phyloP scores from a whole-genome alignment of 164 flowering plant species.

The Chimonanthus praecox region DNA sequence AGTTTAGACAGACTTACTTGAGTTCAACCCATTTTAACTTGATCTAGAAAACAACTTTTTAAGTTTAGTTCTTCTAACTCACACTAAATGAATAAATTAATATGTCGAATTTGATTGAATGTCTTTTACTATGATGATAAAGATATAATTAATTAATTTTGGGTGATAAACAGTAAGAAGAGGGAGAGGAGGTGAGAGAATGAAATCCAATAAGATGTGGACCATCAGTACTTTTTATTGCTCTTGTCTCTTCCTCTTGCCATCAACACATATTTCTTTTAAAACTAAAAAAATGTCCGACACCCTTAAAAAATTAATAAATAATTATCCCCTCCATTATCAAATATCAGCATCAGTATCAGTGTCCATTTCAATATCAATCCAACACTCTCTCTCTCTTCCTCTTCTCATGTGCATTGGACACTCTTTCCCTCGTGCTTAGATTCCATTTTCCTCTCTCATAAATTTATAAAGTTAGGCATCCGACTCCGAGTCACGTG shows the following conservation, averaged over 20 bases:
- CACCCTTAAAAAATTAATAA: constrained; percentile 3
- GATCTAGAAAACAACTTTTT: no score
- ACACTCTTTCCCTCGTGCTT: constrained; percentile 23
- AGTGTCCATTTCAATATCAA: neutral
- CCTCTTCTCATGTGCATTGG: constrained; percentile 24
- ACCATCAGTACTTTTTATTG: constrained; percentile 21
- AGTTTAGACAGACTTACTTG: no score
- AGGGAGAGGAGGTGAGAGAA: neutral
- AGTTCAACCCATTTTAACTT: no score
- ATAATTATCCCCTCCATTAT: constrained; percentile 1
- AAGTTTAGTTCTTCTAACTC: neutral
- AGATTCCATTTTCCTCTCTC: constrained; percentile 26
- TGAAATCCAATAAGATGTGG: constrained; percentile 3
- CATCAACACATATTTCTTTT: constrained; percentile 15
- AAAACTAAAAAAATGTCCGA: constrained; percentile 23
- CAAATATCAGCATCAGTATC: no score
- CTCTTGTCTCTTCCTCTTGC: constrained; percentile 21
- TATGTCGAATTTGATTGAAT: neutral
- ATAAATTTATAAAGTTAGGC: neutral
- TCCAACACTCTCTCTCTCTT: constrained; percentile 6
- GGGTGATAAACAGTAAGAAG: neutral
- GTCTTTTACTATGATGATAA: neutral
- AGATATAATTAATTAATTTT: no score
- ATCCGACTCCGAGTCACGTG: neutral
- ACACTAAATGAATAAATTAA: neutral